Evolutionary conservation across 495 filamentous ascomycete genomes (phyloP).

Genomic region (Penicillium crystallinum): DNA sequence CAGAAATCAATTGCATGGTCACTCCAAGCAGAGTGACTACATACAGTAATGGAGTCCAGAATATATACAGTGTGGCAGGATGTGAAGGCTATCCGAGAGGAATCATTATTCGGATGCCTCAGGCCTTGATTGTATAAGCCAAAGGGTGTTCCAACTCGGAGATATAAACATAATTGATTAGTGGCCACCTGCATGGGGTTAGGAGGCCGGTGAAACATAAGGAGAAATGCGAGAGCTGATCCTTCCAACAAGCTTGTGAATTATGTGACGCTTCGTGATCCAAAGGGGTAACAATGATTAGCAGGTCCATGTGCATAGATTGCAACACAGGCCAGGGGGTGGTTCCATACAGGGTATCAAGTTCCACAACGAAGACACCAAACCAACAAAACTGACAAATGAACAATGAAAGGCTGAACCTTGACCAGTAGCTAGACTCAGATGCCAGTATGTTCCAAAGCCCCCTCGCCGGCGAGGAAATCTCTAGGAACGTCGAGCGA

Average conservation of each 20-base stretch:
- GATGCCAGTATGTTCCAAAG: constrained; percentile 4
- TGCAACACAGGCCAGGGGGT: not conserved
- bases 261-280: not conserved
- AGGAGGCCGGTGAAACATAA: not conserved
- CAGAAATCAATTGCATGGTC: too few relatives aligned
- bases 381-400: not conserved
- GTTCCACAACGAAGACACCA: not conserved
- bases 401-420: not conserved
- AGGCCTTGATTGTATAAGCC: too few relatives aligned
- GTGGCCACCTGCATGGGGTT: not conserved
- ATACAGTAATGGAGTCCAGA: too few relatives aligned
- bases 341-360: constrained; percentile 15
- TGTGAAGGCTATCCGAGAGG: too few relatives aligned
- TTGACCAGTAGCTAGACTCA: not conserved
- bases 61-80: too few relatives aligned
- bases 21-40: too few relatives aligned
- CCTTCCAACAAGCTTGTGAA: too few relatives aligned
- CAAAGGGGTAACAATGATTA: not conserved
- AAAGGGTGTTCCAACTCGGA: too few relatives aligned
- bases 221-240: not conserved
- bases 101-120: too few relatives aligned
- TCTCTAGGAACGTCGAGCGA: constrained; percentile 8
- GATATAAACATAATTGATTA: not conserved
- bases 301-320: not conserved
- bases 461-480: constrained; percentile 16